Evolutionary conservation across 1,284 basidiomycete genomes (phyloP).

Genomic region (Pseudozyma tsukubaensis): DNA sequence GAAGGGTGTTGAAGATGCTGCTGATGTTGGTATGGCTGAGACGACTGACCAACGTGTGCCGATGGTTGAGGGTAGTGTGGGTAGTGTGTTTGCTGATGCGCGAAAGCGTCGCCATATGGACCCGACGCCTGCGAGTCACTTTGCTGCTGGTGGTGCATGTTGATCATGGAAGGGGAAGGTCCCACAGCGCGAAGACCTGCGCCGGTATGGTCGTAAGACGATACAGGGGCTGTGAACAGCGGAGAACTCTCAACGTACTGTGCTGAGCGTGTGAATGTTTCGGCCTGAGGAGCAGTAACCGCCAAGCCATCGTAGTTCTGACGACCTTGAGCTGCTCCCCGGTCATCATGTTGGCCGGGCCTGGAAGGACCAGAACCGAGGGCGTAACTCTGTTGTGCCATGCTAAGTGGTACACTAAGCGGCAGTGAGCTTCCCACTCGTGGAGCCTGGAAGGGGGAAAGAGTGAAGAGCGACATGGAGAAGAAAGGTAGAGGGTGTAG

Average conservation of each 20-base stretch:
- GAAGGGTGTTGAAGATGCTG: conserved; percentile 13
- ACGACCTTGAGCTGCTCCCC: conserved; percentile 11
- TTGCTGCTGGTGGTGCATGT: conserved; percentile 6
- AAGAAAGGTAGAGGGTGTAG: neutral
- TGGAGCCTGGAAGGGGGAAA: conserved; percentile 4
- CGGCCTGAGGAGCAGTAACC: conserved; percentile 4
- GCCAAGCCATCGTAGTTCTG: conserved; percentile 9
- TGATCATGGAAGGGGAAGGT: conserved; percentile 14
- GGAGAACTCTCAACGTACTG: conserved; percentile 20
- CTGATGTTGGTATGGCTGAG: conserved; percentile 14
- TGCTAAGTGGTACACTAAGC: conserved; percentile 1
- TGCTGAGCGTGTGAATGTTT: conserved; percentile 8
- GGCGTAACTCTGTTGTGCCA: conserved; percentile 27
- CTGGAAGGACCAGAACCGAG: conserved; percentile 24
- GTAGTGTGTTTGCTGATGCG: conserved; percentile 16
- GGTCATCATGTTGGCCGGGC: conserved; percentile 20
- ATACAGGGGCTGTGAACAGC: conserved; percentile 13
- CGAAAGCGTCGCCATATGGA: conserved; percentile 3
- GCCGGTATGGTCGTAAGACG: conserved; percentile 21
- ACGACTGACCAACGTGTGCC: conserved; percentile 11
- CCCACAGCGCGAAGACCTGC: conserved; percentile 6
- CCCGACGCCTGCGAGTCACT: conserved; percentile 1
- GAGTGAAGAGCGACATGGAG: neutral
- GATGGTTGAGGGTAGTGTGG: conserved; percentile 8
- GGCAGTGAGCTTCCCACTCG: conserved; percentile 1